Percentiles rank a stretch among this genome's conserved stretches.
Conservation (phyloP, 345 rosid genomes). For the Hibiscus mutabilis region DNA sequence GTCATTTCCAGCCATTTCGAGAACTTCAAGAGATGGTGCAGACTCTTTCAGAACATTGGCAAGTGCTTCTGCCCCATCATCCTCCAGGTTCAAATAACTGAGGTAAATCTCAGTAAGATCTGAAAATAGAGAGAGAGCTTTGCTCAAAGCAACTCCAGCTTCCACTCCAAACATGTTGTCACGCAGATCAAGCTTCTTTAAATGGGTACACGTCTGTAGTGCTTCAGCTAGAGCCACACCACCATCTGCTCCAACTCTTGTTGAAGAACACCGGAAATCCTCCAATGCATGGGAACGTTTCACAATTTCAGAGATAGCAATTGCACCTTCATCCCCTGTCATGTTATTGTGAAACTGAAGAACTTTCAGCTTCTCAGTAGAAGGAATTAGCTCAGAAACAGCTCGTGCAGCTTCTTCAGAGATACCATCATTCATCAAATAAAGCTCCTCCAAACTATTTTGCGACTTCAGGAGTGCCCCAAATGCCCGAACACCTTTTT, state of each 20-base stretch:
- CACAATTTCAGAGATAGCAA: constrained; percentile 5
- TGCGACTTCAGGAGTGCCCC: neutral
- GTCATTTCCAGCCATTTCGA: constrained; percentile 93
- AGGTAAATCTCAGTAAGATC: neutral
- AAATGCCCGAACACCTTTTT: constrained; percentile 5
- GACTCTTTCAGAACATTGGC: constrained; percentile 53
- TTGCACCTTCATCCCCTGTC: constrained; percentile 37
- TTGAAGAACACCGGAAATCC: constrained; percentile 1
- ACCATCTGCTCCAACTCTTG: constrained; percentile 1
- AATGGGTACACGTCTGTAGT: neutral
- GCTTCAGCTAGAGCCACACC: constrained; percentile 6
- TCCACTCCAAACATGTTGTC: neutral
- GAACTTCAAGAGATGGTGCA: constrained; percentile 64
- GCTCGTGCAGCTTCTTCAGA: constrained; percentile 1
- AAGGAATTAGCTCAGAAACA: constrained; percentile 6
- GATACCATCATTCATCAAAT: neutral
- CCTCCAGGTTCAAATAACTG: constrained; percentile 3
- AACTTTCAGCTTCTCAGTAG: neutral
- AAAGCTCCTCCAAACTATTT: constrained; percentile 3
- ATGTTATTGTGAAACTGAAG: constrained; percentile 61
- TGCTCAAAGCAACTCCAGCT: constrained; percentile 4
- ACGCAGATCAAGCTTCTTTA: constrained; percentile 3
- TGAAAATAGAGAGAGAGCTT: neutral
- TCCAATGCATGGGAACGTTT: neutral
- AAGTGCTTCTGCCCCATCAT: constrained; percentile 17